These are phyloP conservation scores for Colletotrichum trifolii DNA, from an alignment of 2,329 filamentous ascomycete species.

Conservation along the genomic window DNA sequence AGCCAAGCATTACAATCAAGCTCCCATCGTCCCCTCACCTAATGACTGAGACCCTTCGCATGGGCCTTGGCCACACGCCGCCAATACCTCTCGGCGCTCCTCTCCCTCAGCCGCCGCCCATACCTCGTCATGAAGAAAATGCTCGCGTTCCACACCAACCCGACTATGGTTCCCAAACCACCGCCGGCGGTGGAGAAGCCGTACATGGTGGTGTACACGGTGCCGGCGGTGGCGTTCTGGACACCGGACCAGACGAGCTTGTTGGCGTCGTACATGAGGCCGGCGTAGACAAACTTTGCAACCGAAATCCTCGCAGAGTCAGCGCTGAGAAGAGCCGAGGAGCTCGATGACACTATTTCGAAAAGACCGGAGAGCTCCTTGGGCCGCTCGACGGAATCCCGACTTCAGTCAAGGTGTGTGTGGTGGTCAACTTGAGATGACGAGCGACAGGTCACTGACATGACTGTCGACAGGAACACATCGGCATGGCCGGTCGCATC, in stretches of 20 bases:
- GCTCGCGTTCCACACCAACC: conserved; percentile 51
- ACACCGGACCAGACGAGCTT: conserved; percentile 46
- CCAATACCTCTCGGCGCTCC: conserved; percentile 50
- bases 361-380: conserved; percentile 54
- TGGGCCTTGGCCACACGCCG: conserved; percentile 47
- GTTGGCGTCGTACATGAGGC: conserved; percentile 47
- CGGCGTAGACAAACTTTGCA: conserved; percentile 57
- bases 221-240: conserved; percentile 46
- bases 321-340: conserved; percentile 59
- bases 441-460: neutral
- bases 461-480: neutral
- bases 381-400: conserved; percentile 76
- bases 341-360: conserved; percentile 60
- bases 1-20: no score
- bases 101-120: conserved; percentile 55
- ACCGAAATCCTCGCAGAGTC: conserved; percentile 65
- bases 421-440: conserved; percentile 57
- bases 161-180: conserved; percentile 56
- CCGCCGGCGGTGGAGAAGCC: conserved; percentile 44
- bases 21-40: no score
- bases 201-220: conserved; percentile 45
- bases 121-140: conserved; percentile 59
- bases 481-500: conserved; percentile 60
- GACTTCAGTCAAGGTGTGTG: conserved; percentile 76
- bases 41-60: conserved; percentile 38